These are phyloP conservation scores for Plantago ovata DNA, from an alignment of 257 asterid genomes.

Conservation along the genomic window DNA sequence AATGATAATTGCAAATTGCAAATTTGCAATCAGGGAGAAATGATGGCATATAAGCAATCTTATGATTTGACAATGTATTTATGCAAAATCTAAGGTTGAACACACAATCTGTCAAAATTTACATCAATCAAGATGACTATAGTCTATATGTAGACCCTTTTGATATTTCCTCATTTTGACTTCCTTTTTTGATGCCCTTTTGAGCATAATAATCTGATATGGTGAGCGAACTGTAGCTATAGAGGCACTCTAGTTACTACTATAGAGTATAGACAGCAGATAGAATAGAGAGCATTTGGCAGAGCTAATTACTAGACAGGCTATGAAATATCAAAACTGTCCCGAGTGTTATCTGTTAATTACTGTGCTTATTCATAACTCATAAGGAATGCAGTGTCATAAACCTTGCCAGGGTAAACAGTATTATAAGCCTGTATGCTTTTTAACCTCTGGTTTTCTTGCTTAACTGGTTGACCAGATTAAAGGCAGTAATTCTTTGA, in stretches of 20 bases:
- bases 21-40: slow-evolving; percentile 28
- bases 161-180: slow-evolving; percentile 17
- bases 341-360: slow-evolving; percentile 15
- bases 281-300: slow-evolving; percentile 25
- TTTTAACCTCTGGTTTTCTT: background rate
- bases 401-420: too few species aligned
- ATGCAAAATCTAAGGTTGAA: slow-evolving; percentile 13
- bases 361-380: too few species aligned
- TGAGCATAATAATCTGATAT: slow-evolving; percentile 18
- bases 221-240: slow-evolving; percentile 3
- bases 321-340: slow-evolving; percentile 18
- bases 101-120: background rate
- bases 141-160: slow-evolving; percentile 8
- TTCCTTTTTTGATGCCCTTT: slow-evolving; percentile 21
- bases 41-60: slow-evolving; percentile 21
- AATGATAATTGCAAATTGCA: background rate
- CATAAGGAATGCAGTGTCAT: background rate
- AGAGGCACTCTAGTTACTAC: slow-evolving; percentile 15
- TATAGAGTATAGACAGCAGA: slow-evolving; percentile 18
- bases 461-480: background rate
- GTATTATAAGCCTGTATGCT: too few species aligned
- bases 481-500: too few species aligned
- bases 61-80: slow-evolving; percentile 5
- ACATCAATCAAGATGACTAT: background rate
- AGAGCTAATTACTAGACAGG: slow-evolving; percentile 9